Conservation (phyloP, 306 rosid genomes). For the Psophocarpus tetragonolobus region DNA sequence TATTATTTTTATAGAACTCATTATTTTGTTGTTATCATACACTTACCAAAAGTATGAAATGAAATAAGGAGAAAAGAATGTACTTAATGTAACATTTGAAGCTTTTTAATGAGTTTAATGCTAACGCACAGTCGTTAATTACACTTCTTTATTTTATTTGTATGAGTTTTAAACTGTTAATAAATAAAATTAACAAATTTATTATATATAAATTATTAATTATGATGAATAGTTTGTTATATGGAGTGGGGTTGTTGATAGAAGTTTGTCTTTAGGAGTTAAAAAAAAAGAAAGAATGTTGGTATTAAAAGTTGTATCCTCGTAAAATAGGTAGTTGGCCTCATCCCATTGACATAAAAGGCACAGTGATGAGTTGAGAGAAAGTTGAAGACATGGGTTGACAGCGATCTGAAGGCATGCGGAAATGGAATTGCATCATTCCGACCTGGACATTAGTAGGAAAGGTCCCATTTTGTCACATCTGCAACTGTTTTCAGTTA, state of each 20-base stretch:
- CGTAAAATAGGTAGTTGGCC: not conserved
- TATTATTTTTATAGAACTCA: no score
- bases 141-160: no score
- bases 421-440: constrained; percentile 65
- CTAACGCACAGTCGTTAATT: no score
- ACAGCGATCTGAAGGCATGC: constrained; percentile 47
- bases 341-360: not conserved
- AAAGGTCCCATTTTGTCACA: constrained; percentile 64
- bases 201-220: no score
- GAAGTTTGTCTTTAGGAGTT: no score
- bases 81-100: not conserved
- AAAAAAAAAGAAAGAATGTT: no score
- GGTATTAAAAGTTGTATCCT: not conserved
- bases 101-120: no score
- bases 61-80: not conserved
- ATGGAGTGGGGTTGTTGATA: no score
- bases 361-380: not conserved
- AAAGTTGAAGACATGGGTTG: not conserved
- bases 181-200: no score
- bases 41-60: not conserved
- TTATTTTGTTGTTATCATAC: not conserved
- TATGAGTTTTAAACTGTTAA: no score
- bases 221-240: not conserved
- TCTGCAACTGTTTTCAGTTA: constrained; percentile 69
- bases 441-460: constrained; percentile 70